Conservation (phyloP, 495 filamentous ascomycete species). For the Penicillium herquei region DNA sequence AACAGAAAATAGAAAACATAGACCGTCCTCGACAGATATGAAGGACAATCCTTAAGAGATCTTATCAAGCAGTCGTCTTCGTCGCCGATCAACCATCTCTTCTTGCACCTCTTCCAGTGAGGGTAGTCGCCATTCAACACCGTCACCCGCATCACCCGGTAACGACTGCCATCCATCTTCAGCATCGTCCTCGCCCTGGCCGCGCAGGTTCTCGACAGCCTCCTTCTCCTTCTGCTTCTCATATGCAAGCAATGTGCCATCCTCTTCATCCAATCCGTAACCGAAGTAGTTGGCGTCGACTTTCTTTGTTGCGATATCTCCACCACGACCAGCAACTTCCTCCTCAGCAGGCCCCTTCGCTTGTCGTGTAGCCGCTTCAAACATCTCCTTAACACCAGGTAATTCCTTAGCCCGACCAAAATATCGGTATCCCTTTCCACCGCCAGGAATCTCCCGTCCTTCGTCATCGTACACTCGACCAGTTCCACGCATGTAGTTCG, state of each 20-base stretch:
- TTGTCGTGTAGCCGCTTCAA: slow-evolving; percentile 66
- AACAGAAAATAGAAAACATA: slow-evolving; percentile 7
- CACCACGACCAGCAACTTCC: slow-evolving; percentile 55
- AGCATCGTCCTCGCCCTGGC: slow-evolving; percentile 42
- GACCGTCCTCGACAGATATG: background rate
- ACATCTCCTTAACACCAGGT: slow-evolving; percentile 95
- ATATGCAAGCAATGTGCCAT: slow-evolving; percentile 78
- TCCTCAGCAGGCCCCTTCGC: slow-evolving; percentile 58
- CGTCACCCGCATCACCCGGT: slow-evolving; percentile 84
- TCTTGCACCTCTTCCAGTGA: slow-evolving; percentile 86
- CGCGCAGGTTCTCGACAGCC: slow-evolving; percentile 64
- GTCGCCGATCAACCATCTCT: slow-evolving; percentile 85
- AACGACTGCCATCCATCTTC: slow-evolving; percentile 75
- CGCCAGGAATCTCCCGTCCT: slow-evolving; percentile 84
- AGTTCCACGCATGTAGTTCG: slow-evolving; percentile 94
- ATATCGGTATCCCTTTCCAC: slow-evolving; percentile 86
- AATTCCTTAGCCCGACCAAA: slow-evolving; percentile 90
- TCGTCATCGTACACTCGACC: slow-evolving; percentile 88
- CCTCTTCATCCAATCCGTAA: slow-evolving; percentile 92
- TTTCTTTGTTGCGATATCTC: slow-evolving; percentile 69
- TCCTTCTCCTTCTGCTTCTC: slow-evolving; percentile 82
- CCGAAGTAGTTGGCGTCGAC: slow-evolving; percentile 97
- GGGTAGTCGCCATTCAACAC: slow-evolving; percentile 79
- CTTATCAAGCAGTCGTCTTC: slow-evolving; percentile 77
- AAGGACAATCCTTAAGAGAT: slow-evolving; percentile 49